Percentiles rank a stretch among this genome's conserved stretches.
Evolutionary conservation across 2,329 filamentous ascomycete species (phyloP).

Genomic region (Septoria linicola): DNA sequence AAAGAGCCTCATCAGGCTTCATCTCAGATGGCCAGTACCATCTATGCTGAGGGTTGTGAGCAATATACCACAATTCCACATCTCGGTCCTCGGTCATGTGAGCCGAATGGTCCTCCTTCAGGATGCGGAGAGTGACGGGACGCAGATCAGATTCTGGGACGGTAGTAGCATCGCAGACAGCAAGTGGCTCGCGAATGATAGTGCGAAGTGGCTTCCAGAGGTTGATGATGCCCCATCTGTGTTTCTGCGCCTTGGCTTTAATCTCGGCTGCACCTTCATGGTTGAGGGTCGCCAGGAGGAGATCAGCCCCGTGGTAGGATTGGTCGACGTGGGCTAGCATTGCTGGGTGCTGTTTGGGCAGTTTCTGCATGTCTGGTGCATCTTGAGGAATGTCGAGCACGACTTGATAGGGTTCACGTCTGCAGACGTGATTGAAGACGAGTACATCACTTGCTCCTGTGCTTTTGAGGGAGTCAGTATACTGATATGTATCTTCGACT

Average conservation of each 20-base stretch:
- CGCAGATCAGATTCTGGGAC: slow-evolving; percentile 15
- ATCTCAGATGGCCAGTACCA: slow-evolving; percentile 22
- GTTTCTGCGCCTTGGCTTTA: neutral
- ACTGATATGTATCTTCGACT: neutral
- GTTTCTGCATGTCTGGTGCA: slow-evolving; percentile 1
- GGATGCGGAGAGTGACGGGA: neutral
- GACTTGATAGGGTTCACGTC: slow-evolving; percentile 2
- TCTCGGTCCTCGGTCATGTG: neutral
- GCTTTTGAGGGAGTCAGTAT: neutral
- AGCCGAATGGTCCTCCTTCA: neutral
- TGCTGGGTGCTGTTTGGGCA: neutral
- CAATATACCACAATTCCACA: slow-evolving; percentile 11
- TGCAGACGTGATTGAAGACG: slow-evolving; percentile 3
- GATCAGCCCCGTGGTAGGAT: slow-evolving; percentile 10
- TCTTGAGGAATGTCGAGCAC: slow-evolving; percentile 2
- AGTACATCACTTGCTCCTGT: slow-evolving; percentile 8
- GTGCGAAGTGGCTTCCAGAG: slow-evolving; percentile 23
- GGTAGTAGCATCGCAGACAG: slow-evolving; percentile 16
- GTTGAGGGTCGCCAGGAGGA: neutral
- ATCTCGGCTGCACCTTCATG: neutral
- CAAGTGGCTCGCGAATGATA: slow-evolving; percentile 19
- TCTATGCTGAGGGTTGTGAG: slow-evolving; percentile 14
- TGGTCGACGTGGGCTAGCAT: slow-evolving; percentile 12
- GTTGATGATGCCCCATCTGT: slow-evolving; percentile 22
- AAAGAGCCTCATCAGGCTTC: slow-evolving; percentile 21